These are phyloP conservation scores for Homolaphlyctis polyrhiza DNA, from an alignment of 371 early-diverging fungal genomes.

Conservation along the genomic window DNA sequence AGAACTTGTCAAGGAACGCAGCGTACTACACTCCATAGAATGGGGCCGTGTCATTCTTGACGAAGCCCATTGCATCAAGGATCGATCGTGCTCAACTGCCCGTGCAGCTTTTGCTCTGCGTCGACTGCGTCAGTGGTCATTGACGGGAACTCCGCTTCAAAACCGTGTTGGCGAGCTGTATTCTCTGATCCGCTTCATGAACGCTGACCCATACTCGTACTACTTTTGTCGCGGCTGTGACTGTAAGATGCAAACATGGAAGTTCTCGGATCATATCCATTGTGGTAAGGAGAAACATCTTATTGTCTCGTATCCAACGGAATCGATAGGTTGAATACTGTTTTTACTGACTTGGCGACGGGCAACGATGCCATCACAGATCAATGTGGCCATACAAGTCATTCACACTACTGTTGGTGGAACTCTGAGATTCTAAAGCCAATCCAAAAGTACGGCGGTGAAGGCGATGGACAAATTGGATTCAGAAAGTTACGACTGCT, in stretches of 20 bases:
- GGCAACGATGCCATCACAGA: conserved; percentile 4
- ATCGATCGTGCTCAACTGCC: conserved; percentile 85
- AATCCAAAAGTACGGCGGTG: conserved; percentile 73
- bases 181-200: conserved; percentile 84
- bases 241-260: conserved; percentile 81
- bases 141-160: conserved; percentile 97
- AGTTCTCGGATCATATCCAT: conserved; percentile 53
- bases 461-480: conserved; percentile 62
- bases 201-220: conserved; percentile 32
- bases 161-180: conserved; percentile 97
- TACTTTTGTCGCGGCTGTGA: conserved; percentile 86
- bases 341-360: background rate
- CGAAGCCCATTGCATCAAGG: conserved; percentile 97
- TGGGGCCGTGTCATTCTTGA: conserved; percentile 91
- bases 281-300: conserved; percentile 47
- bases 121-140: conserved; percentile 73
- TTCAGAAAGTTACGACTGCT: conserved; percentile 73
- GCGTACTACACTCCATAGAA: conserved; percentile 64
- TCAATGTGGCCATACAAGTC: conserved; percentile 63
- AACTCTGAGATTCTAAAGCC: conserved; percentile 91
- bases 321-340: background rate
- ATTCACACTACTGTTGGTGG: conserved; percentile 92
- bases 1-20: conserved; percentile 55
- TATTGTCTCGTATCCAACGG: background rate
- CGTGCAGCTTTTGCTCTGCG: conserved; percentile 78